phyloP scores from a whole-genome alignment of 1,284 basidiomycete genomes.

The Ganoderma sp. region DNA sequence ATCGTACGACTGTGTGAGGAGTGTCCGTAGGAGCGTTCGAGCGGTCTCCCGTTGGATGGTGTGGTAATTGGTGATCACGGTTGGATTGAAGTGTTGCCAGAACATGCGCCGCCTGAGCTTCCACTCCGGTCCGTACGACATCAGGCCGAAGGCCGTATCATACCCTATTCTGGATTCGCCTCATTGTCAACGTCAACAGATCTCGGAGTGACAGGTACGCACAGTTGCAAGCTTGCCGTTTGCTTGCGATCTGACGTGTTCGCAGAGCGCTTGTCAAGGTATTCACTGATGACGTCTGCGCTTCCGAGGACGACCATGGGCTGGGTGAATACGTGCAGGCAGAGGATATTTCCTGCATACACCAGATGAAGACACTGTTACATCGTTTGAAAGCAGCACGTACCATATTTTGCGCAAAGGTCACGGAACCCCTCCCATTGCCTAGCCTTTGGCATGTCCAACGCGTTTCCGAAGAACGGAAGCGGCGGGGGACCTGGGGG shows the following conservation, averaged over 20 bases:
- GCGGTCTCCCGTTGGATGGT: conserved; percentile 20
- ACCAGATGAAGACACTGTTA: neutral
- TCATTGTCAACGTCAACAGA: neutral
- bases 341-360: conserved; percentile 3
- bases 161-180: conserved; percentile 8
- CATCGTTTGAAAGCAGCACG: neutral
- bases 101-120: conserved; percentile 17
- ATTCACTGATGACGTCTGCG: conserved; percentile 11
- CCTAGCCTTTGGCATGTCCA: conserved; percentile 9
- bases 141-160: conserved; percentile 13
- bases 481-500: conserved; percentile 1
- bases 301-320: conserved; percentile 13
- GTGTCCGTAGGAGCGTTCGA: conserved; percentile 22
- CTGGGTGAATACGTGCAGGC: conserved; percentile 9
- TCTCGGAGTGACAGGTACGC: neutral
- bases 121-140: conserved; percentile 21
- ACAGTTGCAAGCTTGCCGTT: conserved; percentile 17
- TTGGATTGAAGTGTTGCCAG: conserved; percentile 31
- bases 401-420: conserved; percentile 6
- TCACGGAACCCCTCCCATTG: conserved; percentile 18
- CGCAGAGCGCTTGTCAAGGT: conserved; percentile 20
- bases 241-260: conserved; percentile 24
- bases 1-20: conserved; percentile 5
- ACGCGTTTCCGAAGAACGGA: conserved; percentile 9
- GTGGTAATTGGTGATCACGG: conserved; percentile 10